Conservation (phyloP, 306 rosid species). For the Acacia melanoxylon region DNA sequence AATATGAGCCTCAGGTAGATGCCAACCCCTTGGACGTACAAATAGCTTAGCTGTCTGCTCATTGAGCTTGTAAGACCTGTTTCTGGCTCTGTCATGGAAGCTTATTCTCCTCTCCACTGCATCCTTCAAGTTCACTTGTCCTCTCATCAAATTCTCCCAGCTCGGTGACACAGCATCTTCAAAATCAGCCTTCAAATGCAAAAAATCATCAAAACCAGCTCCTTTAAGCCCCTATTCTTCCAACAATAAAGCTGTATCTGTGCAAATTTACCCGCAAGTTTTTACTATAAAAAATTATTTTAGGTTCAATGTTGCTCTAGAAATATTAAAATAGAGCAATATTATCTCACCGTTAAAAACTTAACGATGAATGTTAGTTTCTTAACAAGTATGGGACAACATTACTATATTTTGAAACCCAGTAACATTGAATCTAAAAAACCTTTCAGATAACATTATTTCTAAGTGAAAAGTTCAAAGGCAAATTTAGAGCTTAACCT, state of each 20-base stretch:
- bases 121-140: constrained; percentile 86
- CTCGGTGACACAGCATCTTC: constrained; percentile 96
- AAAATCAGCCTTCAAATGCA: constrained; percentile 65
- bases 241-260: not conserved
- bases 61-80: constrained; percentile 78
- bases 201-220: not conserved
- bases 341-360: no score
- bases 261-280: no score
- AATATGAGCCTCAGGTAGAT: constrained; percentile 83
- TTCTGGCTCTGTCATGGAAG: constrained; percentile 73
- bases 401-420: no score
- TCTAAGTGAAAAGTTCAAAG: no score
- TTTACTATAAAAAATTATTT: no score
- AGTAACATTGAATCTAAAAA: no score
- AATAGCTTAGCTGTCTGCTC: constrained; percentile 81
- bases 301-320: no score
- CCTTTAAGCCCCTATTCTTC: not conserved
- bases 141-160: constrained; percentile 90
- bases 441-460: no score
- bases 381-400: no score
- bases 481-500: no score
- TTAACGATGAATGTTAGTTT: accelerated
- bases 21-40: constrained; percentile 96
- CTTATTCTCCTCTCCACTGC: constrained; percentile 83
- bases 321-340: no score